phyloP scores from a whole-genome alignment of 83 land plant genomes.

The Diphasiastrum complanatum region DNA sequence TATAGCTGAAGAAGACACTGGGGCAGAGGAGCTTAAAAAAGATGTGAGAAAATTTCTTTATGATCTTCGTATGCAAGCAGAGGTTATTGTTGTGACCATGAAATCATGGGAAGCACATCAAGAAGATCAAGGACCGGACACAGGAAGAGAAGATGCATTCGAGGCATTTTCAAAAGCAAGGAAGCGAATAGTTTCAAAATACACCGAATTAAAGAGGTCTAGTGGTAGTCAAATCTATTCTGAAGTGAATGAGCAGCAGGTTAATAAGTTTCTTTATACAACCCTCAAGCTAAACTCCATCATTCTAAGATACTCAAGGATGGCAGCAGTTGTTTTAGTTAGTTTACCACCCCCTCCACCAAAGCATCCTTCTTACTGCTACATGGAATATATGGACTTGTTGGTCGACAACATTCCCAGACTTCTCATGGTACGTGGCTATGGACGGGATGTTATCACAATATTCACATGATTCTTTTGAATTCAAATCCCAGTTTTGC shows the following conservation, averaged over 20 bases:
- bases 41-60: slow-evolving; percentile 14
- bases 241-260: slow-evolving; percentile 9
- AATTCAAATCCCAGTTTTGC: too few relatives aligned
- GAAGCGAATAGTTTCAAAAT: background rate
- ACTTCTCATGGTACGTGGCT: slow-evolving; percentile 16
- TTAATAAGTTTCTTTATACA: slow-evolving; percentile 9
- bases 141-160: slow-evolving; percentile 10
- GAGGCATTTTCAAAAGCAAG: slow-evolving; percentile 12
- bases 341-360: slow-evolving; percentile 16
- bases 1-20: slow-evolving; percentile 9
- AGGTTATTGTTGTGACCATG: slow-evolving; percentile 14
- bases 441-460: slow-evolving; percentile 7
- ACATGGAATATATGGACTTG: slow-evolving; percentile 15
- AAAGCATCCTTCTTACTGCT: slow-evolving; percentile 7
- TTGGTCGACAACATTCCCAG: slow-evolving; percentile 7
- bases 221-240: background rate
- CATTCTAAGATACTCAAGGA: slow-evolving; percentile 11
- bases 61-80: slow-evolving; percentile 16
- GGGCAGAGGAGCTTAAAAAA: slow-evolving; percentile 9
- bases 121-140: slow-evolving; percentile 3
- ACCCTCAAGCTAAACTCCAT: slow-evolving; percentile 13
- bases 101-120: slow-evolving; percentile 13
- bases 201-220: slow-evolving; percentile 2
- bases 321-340: slow-evolving; percentile 11
- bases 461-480: slow-evolving; percentile 8